Percentiles rank a stretch among this genome's conserved stretches.
Evolutionary conservation across 352 stramenopile species (phyloP).

Genomic region (Blastocystis sp.): DNA sequence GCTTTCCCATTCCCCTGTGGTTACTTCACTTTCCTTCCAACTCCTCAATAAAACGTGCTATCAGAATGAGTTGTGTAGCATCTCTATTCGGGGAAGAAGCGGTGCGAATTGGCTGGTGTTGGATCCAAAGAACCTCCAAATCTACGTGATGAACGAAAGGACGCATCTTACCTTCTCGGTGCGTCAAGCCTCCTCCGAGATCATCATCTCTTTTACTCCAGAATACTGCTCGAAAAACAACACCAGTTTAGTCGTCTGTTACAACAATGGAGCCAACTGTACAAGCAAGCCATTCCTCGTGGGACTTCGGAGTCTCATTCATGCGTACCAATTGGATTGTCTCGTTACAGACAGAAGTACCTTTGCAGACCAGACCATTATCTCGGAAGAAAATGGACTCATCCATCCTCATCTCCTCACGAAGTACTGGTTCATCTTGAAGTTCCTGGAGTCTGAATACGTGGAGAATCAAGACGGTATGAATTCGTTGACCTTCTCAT

Average conservation of each 20-base stretch:
- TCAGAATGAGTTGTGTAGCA: too few relatives aligned
- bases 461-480: background rate
- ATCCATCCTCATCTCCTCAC: background rate
- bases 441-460: background rate
- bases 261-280: background rate
- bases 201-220: background rate
- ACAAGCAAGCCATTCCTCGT: background rate
- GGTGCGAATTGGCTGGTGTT: too few relatives aligned
- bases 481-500: background rate
- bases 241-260: background rate
- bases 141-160: background rate
- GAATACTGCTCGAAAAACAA: background rate
- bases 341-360: background rate
- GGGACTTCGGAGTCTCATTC: background rate
- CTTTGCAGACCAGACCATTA: background rate
- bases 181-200: background rate
- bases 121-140: too few relatives aligned
- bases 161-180: background rate
- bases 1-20: too few relatives aligned
- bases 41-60: too few relatives aligned
- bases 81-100: too few relatives aligned
- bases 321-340: background rate
- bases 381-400: background rate
- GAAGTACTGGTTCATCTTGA: slow-evolving; percentile 16
- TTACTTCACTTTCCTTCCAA: too few relatives aligned